Base-by-base conservation (phyloP, 176 grass and related monocot species). In the Lolium multiflorum region DNA sequence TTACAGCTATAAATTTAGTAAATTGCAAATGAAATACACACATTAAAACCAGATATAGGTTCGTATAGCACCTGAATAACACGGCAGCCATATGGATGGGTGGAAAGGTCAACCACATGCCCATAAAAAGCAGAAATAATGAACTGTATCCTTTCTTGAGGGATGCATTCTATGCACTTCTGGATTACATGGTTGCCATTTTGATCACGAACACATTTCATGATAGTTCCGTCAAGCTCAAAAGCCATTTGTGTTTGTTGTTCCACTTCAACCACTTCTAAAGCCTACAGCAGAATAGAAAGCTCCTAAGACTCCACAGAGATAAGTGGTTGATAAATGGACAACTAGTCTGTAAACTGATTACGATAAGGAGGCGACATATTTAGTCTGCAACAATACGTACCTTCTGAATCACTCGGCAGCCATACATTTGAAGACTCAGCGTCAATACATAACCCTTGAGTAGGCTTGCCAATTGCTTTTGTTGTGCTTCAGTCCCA, bases 391-490 rank as follows among this genome's bases (percentile, higher is more conserved):
- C 39, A 31, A 60, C 48, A 68, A 71, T 64, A 76, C 77, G 64
- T 73, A 99, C 97, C 97, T 99, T 99, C 83, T 99, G 97, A 86
- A 99, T 96, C 64, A 99, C 97, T 56, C 97, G 85, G 78, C 97
- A 99, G 24, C 97, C 97, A 91, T 99, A 99, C 97, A 99, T 99
- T 76, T 99, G 97, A 83, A 96, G 94, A 85, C 92, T 94, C 57
- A 99, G 85, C 13, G 85, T 89, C 51, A 96, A 90, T 65, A 99
- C 94, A 89, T 91, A 82, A 50, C 94, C 92, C 63, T 90, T 90
- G 7, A 99, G 79, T 79, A 94, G 85, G 83, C 71, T 91, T 60
- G 97, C 94, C 26, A 99, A 76, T 84, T 94, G 89, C 64, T 88
- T 96, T 75, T 91, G 92, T 78, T 99, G 97, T 81, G 76, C 24